Percentiles rank a stretch among this genome's conserved stretches.
Evolutionary conservation across 768 basidiomycete genomes (phyloP).

Genomic region (Trametes cingulata): DNA sequence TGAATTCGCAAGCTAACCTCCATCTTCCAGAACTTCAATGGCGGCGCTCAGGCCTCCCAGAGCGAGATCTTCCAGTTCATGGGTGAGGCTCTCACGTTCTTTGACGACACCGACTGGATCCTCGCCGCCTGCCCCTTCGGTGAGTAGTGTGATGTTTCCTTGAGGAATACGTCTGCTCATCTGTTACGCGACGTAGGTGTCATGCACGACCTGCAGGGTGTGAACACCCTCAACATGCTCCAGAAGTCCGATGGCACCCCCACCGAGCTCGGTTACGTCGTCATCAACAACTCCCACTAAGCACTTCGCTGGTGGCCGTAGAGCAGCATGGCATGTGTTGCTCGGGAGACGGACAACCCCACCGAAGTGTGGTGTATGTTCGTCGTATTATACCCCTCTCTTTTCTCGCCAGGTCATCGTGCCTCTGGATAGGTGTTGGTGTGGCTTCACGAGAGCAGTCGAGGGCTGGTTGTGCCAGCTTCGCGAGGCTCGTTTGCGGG

Average conservation of each 20-base stretch:
- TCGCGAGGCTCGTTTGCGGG: constrained; percentile 13
- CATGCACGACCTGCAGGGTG: constrained; percentile 56
- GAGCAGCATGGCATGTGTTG: background rate
- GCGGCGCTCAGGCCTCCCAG: constrained; percentile 40
- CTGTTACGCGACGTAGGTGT: constrained; percentile 37
- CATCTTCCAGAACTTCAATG: constrained; percentile 51
- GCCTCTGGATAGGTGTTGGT: constrained; percentile 24
- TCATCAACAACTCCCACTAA: constrained; percentile 40
- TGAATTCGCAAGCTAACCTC: background rate
- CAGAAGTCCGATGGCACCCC: constrained; percentile 48
- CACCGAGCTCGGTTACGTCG: constrained; percentile 51
- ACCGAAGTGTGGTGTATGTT: background rate
- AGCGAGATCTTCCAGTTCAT: constrained; percentile 53
- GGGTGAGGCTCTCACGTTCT: constrained; percentile 41
- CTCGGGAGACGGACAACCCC: background rate
- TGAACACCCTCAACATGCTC: constrained; percentile 56
- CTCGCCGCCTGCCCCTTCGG: constrained; percentile 60
- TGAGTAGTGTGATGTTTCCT: constrained; percentile 33
- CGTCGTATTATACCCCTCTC: constrained; percentile 18
- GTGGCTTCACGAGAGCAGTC: constrained; percentile 6
- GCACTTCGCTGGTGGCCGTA: background rate
- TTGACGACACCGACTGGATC: constrained; percentile 48
- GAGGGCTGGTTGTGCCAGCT: constrained; percentile 11
- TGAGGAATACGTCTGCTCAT: background rate
- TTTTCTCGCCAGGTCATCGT: constrained; percentile 13